Base-by-base conservation (phyloP, 2,329 filamentous ascomycete genomes). In the Calonectria naviculata region DNA sequence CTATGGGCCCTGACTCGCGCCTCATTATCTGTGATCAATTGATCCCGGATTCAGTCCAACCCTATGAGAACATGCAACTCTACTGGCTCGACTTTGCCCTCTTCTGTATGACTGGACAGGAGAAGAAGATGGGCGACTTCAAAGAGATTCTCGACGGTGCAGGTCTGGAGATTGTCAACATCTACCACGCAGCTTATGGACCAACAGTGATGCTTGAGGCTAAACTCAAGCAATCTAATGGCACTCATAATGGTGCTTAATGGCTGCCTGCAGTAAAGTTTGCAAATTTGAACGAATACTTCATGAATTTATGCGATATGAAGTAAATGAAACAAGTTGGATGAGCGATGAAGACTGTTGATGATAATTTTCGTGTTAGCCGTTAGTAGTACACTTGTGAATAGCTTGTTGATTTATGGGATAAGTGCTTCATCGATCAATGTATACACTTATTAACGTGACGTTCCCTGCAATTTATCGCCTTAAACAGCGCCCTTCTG, bases 1-100 rank as follows among this genome's bases (percentile, higher is more conserved):
- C 79, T 5, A 81, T 81, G 80, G 80, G 78, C 0, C 78, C 79
- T 0, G 79, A 80, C 49, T 81, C 81, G 2, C 79, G 80, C 1
- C 73, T 82, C 2, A 74, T 84, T 17, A 73, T 84, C 26, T 82
- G 80, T 63, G 81, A 84, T 52, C 79, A 81, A 71, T 54, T 84
- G 12, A 73, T 83, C 21, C 82, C 82, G 0, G 79, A 81, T 13
- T 75, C 69, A 61, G 80, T 80, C 1, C 73, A 79, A 8, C 73
- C 75, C 13, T 74, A 75, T 13, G 76, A 75, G 21, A 71, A 77
- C 28, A 73, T 71, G 65, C 77, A 79, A 24, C 68, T 80, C 0
- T 81, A 80, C 65, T 83, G 81, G 81, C 75, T 81, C 4, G 81
- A 82, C 58, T 73, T 81, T 34, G 75, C 76, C 7, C 64, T 81